phyloP scores from a whole-genome alignment of 164 flowering plant species.

The Amborella trichopoda region DNA sequence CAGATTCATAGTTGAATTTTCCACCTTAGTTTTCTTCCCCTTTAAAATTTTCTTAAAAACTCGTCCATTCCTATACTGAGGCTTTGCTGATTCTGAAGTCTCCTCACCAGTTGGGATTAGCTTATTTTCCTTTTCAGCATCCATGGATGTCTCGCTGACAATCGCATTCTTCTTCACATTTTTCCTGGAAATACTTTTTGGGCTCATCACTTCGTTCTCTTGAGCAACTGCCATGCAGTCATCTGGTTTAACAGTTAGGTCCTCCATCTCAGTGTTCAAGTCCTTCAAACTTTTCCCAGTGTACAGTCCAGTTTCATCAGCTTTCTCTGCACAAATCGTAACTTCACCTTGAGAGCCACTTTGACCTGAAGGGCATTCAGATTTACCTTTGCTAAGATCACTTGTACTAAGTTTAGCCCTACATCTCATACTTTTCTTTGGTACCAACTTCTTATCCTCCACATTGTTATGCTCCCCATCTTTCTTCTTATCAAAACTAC shows the following conservation, averaged over 20 bases:
- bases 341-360: slow-evolving; percentile 8
- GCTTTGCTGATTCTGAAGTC: too few species aligned
- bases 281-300: neutral
- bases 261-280: slow-evolving; percentile 4
- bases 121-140: too few species aligned
- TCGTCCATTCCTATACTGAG: too few species aligned
- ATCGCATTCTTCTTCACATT: too few species aligned
- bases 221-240: neutral
- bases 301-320: too few species aligned
- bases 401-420: slow-evolving; percentile 20
- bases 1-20: too few species aligned
- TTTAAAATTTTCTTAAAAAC: too few species aligned
- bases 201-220: neutral
- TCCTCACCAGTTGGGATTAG: too few species aligned
- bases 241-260: slow-evolving; percentile 7
- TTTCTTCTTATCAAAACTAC: slow-evolving; percentile 10
- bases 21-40: too few species aligned
- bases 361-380: slow-evolving; percentile 20
- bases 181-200: neutral
- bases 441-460: slow-evolving; percentile 24
- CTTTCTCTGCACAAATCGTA: slow-evolving; percentile 1
- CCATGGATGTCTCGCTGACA: slow-evolving; percentile 9
- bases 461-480: too few species aligned
- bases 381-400: slow-evolving; percentile 18
- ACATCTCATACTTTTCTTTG: slow-evolving; percentile 35